Percentiles rank a stretch among this genome's conserved stretches.
phyloP scores from a whole-genome alignment of 1,139 yeast species.

The Saccharomyces hybrid region DNA sequence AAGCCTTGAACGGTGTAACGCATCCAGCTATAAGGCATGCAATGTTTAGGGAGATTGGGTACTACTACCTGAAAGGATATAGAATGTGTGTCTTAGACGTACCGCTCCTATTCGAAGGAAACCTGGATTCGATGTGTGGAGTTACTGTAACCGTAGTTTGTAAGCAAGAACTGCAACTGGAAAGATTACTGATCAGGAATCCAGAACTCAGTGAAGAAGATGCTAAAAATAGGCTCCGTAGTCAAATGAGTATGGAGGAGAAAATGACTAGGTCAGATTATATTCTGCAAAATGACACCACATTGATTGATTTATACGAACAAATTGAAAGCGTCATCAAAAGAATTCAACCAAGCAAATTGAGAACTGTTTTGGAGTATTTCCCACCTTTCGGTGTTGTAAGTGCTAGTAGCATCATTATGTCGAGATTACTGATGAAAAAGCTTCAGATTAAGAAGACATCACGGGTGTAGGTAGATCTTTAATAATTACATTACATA shows the following conservation, averaged over 20 bases:
- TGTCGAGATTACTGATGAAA: slow-evolving; percentile 13
- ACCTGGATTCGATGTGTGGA: slow-evolving; percentile 66
- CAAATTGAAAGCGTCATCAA: slow-evolving; percentile 42
- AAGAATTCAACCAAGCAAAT: slow-evolving; percentile 39
- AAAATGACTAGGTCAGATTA: slow-evolving; percentile 56
- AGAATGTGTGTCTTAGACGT: slow-evolving; percentile 72
- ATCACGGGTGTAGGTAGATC: background rate
- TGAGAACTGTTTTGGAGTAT: slow-evolving; percentile 36
- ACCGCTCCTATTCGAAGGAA: slow-evolving; percentile 80
- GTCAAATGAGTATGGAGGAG: slow-evolving; percentile 64
- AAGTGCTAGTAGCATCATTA: slow-evolving; percentile 37
- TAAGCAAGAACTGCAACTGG: slow-evolving; percentile 46
- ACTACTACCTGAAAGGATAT: slow-evolving; percentile 46
- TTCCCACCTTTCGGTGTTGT: slow-evolving; percentile 54
- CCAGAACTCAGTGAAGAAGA: slow-evolving; percentile 58
- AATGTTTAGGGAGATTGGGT: slow-evolving; percentile 50
- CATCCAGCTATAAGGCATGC: slow-evolving; percentile 83
- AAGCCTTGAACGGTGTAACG: slow-evolving; percentile 60
- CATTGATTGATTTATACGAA: slow-evolving; percentile 41
- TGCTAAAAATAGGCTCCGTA: slow-evolving; percentile 59
- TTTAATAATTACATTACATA: background rate
- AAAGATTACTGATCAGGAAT: slow-evolving; percentile 59
- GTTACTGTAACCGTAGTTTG: slow-evolving; percentile 59
- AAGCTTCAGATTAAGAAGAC: background rate
- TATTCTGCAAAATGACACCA: slow-evolving; percentile 56